Base-by-base conservation (phyloP, 2,329 filamentous ascomycete genomes). In the Endothia cerciana region DNA sequence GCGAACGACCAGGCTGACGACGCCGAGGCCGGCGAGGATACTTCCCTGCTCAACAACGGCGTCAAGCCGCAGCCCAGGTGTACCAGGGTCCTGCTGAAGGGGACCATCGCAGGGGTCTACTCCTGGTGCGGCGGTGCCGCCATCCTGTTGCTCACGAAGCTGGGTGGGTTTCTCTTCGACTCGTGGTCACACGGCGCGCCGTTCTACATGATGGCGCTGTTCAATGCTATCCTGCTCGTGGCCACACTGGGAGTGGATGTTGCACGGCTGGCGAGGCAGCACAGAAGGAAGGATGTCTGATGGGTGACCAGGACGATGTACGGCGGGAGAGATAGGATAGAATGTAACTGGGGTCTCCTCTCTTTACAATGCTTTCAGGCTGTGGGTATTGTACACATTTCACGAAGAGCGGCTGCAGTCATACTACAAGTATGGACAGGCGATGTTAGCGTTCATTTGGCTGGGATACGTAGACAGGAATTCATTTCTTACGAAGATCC, bases 101-200 rank as follows among this genome's bases (percentile, higher is more conserved):
- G 95, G 15, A 94, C 92, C 17, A 95, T 99, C 70, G 94, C 95
- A 0, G 95, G 95, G 2, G 90, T 97, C 0, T 99, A 99, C 77
- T 96, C 92, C 62, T 87, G 97, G 69, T 93, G 91, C 64, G 95
- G 95, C 13, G 95, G 94, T 17, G 91, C 89, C 0, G 95, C 94
- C 0, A 99, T 99, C 62, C 77, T 99, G 63, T 78, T 98, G 5
- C 84, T 99, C 19, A 98, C 95, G 0, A 99, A 99, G 78, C 77
- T 95, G 4, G 95, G 95, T 15, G 95, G 95, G 0, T 87, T 88
- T 45, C 78, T 97, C 58, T 99, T 98, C 73, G 95, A 99, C 76
- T 83, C 78, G 25, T 80, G 89, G 62, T 89, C 89, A 1, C 84
- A 84, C 2, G 91, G 91, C 0, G 91, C 92, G 13, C 95, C 95